Percentiles rank a stretch among this genome's conserved stretches.
phyloP scores from a whole-genome alignment of 306 rosid genomes.

The Cucurbita maxima region DNA sequence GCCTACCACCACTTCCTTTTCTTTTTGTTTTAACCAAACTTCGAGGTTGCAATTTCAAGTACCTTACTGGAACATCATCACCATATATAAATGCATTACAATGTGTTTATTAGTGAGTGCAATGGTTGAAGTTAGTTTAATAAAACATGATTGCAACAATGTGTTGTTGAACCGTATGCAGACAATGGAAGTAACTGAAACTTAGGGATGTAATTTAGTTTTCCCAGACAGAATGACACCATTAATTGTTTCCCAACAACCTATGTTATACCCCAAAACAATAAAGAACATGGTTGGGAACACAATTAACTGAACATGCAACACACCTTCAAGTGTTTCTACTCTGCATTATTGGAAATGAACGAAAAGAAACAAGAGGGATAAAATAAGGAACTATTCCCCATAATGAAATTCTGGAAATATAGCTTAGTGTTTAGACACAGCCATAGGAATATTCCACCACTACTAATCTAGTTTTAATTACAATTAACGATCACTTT shows the following conservation, averaged over 20 bases:
- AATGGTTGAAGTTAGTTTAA: not conserved
- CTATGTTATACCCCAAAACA: not conserved
- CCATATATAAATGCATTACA: too few species aligned
- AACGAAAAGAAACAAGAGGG: not conserved
- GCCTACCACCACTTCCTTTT: not conserved
- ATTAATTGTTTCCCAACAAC: not conserved
- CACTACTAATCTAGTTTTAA: not conserved
- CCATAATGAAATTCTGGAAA: not conserved
- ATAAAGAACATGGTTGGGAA: not conserved
- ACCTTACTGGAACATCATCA: too few species aligned
- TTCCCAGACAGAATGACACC: not conserved
- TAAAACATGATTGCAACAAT: not conserved
- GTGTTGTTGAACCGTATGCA: not conserved
- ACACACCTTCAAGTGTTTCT: not conserved
- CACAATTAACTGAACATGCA: not conserved
- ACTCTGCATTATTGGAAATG: too few species aligned
- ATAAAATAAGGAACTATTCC: not conserved
- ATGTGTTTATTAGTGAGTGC: not conserved
- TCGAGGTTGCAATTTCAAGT: not conserved
- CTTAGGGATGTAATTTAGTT: not conserved
- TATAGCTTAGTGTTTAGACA: not conserved
- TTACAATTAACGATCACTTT: not conserved
- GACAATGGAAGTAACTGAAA: not conserved
- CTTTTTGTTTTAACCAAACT: not conserved
- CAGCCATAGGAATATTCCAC: not conserved